Conservation (phyloP, 257 asterid species). For the Rehmannia glutinosa region DNA sequence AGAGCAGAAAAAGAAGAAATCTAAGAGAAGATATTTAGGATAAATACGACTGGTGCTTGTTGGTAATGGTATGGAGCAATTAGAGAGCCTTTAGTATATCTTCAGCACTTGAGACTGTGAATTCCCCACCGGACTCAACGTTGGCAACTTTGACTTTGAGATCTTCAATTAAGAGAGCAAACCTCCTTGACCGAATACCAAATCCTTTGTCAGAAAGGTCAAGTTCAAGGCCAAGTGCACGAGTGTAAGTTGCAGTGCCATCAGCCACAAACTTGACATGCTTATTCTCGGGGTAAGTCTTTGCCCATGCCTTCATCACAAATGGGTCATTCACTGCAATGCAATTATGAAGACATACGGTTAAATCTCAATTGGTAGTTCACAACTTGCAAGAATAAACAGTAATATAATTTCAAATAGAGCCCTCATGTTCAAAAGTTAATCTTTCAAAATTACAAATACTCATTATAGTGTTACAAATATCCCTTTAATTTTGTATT, state of each 20-base stretch:
- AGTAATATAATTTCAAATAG: too few species aligned
- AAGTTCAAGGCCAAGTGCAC: slow-evolving; percentile 76
- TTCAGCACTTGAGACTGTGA: slow-evolving; percentile 84
- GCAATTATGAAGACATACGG: neutral
- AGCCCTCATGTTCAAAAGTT: too few species aligned
- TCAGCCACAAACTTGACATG: slow-evolving; percentile 86
- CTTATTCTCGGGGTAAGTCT: slow-evolving; percentile 78
- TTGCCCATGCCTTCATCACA: slow-evolving; percentile 98
- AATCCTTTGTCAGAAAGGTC: slow-evolving; percentile 87
- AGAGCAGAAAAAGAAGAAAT: too few species aligned
- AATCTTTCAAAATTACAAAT: too few species aligned
- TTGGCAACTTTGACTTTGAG: slow-evolving; percentile 79
- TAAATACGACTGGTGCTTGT: neutral
- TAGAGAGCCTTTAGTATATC: slow-evolving; percentile 84
- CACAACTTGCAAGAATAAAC: neutral
- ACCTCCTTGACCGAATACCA: slow-evolving; percentile 76
- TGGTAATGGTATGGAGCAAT: neutral
- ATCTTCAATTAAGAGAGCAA: slow-evolving; percentile 74
- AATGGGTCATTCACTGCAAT: slow-evolving; percentile 84
- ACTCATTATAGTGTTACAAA: too few species aligned
- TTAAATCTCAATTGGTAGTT: neutral
- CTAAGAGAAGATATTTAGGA: neutral
- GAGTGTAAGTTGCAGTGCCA: slow-evolving; percentile 71
- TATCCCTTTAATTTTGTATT: too few species aligned
- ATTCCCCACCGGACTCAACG: slow-evolving; percentile 83